phyloP scores from a whole-genome alignment of 257 asterid genomes.

The Scutellaria galericulata region DNA sequence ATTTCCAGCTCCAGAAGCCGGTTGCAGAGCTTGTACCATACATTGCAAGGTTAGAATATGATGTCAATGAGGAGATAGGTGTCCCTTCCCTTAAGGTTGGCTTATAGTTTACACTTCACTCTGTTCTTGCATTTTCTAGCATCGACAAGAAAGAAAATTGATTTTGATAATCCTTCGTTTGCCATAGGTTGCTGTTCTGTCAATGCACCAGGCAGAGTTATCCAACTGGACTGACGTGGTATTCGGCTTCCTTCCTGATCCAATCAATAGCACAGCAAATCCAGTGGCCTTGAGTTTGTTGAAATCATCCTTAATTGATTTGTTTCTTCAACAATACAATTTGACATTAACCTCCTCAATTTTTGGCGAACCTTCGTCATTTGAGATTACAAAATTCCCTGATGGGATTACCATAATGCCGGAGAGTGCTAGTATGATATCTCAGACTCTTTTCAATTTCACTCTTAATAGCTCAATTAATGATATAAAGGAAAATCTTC shows the following conservation, averaged over 20 bases:
- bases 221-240: slow-evolving; percentile 75
- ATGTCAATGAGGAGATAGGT: slow-evolving; percentile 71
- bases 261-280: slow-evolving; percentile 49
- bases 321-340: slow-evolving; percentile 65
- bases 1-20: slow-evolving; percentile 70
- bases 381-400: slow-evolving; percentile 74
- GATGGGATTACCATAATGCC: slow-evolving; percentile 80
- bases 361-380: slow-evolving; percentile 74
- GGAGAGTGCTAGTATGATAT: slow-evolving; percentile 43
- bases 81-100: slow-evolving; percentile 75
- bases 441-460: slow-evolving; percentile 64
- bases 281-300: slow-evolving; percentile 59
- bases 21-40: slow-evolving; percentile 67
- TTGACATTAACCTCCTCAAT: slow-evolving; percentile 65
- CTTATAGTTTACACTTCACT: slow-evolving; percentile 29
- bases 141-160: background rate
- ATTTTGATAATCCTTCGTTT: slow-evolving; percentile 31
- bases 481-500: slow-evolving; percentile 67
- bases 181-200: slow-evolving; percentile 69
- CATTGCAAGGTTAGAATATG: slow-evolving; percentile 71
- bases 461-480: slow-evolving; percentile 72
- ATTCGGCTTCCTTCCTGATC: slow-evolving; percentile 74
- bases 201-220: slow-evolving; percentile 60
- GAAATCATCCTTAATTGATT: slow-evolving; percentile 60
- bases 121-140: slow-evolving; percentile 18